Conservation (phyloP, 1,284 basidiomycete genomes). For the Leccinum pachyderme region DNA sequence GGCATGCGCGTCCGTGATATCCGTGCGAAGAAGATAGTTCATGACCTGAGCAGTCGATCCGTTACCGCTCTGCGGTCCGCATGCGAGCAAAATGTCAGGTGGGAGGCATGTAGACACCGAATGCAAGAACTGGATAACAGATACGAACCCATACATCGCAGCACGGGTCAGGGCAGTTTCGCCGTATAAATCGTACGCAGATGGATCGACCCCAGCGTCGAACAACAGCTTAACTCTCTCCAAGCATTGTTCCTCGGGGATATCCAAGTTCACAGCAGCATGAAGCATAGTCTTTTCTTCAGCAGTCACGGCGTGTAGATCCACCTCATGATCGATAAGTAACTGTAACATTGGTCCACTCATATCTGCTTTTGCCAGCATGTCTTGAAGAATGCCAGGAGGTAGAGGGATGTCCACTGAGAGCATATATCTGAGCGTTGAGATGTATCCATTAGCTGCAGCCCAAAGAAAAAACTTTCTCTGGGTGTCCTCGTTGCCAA, state of each 20-base stretch:
- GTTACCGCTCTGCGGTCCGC: neutral
- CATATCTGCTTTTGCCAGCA: neutral
- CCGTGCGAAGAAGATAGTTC: neutral
- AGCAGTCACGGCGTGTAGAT: neutral
- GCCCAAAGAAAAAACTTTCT: neutral
- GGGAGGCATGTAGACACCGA: neutral
- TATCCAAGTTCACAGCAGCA: neutral
- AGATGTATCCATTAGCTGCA: neutral
- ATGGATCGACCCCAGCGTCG: neutral
- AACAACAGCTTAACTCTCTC: slow-evolving; percentile 4
- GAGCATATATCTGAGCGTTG: neutral
- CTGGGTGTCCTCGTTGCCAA: neutral
- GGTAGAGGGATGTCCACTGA: neutral
- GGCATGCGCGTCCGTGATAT: neutral
- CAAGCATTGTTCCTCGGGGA: slow-evolving; percentile 2
- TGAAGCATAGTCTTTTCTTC: neutral
- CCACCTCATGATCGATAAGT: neutral
- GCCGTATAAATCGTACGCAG: neutral
- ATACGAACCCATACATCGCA: neutral
- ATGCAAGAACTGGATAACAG: neutral
- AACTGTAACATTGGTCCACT: neutral
- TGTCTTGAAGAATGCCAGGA: neutral
- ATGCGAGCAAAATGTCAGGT: neutral
- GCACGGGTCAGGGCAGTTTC: neutral
- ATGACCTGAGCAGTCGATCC: neutral